Evolutionary conservation across 192 early-diverging fungal genomes (phyloP), one percentile per base, ranked within the genome.

Genomic region (Backusella liffmaniae): DNA sequence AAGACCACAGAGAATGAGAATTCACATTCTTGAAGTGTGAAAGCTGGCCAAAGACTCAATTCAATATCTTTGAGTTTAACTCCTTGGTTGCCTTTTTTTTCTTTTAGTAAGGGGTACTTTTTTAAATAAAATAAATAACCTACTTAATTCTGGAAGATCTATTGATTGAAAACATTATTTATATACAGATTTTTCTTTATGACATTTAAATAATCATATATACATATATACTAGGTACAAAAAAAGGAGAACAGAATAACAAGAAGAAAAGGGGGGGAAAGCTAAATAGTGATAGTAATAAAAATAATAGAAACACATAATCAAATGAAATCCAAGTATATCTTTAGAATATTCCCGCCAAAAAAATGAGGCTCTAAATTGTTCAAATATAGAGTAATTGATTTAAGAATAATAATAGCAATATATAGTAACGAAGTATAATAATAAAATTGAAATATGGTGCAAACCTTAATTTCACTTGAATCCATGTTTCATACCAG

Each of bases 1-100:
- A 59, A 59, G 23, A 10, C 44, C 36, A 72, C 37, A 41, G 70
- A 41, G 70, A 72, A 72, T 72, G 70, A 72, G 46, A 72, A 72
- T 72, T 39, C 18, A 53, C 70, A 72, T 72, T 72, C 70, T 53
- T 72, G 16, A 18, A 72, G 49, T 44, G 23, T 69, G 49, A 72
- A 72, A 42, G 70, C 51, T 72, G 5, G 70, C 44, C 23, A 37
- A 53, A 72, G 44, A 72, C 37, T 29, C 70, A 72, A 69, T 69
- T 69, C 34, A 69, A 35, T 68, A 26, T n/a, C 29, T 18, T 68
- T 34, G 67, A 35, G 12, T 37, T 37, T 36, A 37, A n/a, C 67
- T 37, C 34, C 67, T 37, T 36, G 36, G 36, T 34, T 68, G 67
- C 35, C 36, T 68, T 68, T 35, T 37, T 44, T 67, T 67, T 35